Percentiles rank a stretch among this genome's conserved stretches.
phyloP scores from a whole-genome alignment of 352 stramenopile genomes.

The Phytophthora uliginosa region DNA sequence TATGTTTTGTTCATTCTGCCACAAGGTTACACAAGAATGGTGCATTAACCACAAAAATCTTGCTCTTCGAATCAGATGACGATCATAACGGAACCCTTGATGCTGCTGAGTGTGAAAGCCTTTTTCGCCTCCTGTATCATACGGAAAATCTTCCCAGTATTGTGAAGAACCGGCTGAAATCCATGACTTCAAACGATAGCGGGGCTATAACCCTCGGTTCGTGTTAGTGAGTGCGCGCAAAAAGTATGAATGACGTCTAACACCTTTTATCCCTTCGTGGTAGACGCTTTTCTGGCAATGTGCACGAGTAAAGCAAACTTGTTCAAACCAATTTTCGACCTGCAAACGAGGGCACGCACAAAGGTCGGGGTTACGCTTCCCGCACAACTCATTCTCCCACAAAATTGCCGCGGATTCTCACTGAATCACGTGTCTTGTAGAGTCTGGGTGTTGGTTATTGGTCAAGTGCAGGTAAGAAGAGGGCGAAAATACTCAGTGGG shows the following conservation, averaged over 20 bases:
- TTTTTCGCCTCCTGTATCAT: constrained; percentile 64
- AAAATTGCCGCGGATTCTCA: neutral
- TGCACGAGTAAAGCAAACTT: constrained; percentile 50
- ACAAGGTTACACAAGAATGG: neutral
- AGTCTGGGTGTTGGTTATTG: constrained; percentile 52
- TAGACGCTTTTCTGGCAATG: constrained; percentile 55
- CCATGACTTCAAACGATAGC: constrained; percentile 45
- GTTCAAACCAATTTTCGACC: constrained; percentile 50
- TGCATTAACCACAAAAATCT: neutral
- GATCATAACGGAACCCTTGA: constrained; percentile 58
- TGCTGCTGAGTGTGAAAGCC: constrained; percentile 55
- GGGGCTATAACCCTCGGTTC: constrained; percentile 36
- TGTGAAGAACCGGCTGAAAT: constrained; percentile 44
- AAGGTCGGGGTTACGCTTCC: constrained; percentile 3
- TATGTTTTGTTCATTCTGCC: constrained; percentile 10
- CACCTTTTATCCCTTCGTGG: neutral
- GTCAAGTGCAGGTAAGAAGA: constrained; percentile 46
- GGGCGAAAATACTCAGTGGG: constrained; percentile 26
- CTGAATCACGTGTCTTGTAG: constrained; percentile 17
- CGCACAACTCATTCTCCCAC: too few relatives aligned
- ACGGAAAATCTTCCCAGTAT: constrained; percentile 47
- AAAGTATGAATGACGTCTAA: constrained; percentile 2
- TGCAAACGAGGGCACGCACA: constrained; percentile 47
- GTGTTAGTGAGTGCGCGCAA: neutral
- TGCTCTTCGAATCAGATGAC: constrained; percentile 37